Percentiles rank a stretch among this genome's conserved stretches.
Conservation (phyloP, 1,139 yeast genomes). For the Taphrina sp. region DNA sequence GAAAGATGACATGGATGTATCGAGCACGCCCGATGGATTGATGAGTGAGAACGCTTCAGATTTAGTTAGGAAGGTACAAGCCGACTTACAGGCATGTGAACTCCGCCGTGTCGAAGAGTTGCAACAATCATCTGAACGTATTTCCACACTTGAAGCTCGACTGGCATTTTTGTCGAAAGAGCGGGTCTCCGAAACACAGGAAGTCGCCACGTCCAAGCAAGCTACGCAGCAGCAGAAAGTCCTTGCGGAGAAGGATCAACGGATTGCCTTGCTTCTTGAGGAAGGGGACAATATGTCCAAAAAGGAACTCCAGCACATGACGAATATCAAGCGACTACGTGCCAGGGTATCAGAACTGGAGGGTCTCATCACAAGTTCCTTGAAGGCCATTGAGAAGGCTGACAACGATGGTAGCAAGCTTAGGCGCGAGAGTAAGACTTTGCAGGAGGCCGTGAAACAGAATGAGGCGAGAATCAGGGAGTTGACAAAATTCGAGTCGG, state of each 20-base stretch:
- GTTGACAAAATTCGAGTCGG: slow-evolving; percentile 37
- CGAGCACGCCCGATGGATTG: too few species aligned
- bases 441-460: slow-evolving; percentile 37
- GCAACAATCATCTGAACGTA: slow-evolving; percentile 21
- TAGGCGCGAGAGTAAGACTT: slow-evolving; percentile 38
- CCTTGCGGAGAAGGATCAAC: slow-evolving; percentile 47
- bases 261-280: slow-evolving; percentile 58
- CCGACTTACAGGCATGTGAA: slow-evolving; percentile 17
- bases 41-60: too few species aligned
- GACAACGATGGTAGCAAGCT: slow-evolving; percentile 38
- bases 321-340: slow-evolving; percentile 62
- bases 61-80: neutral
- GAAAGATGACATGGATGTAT: too few species aligned
- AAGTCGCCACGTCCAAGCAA: neutral
- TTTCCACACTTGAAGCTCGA: slow-evolving; percentile 23
- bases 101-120: slow-evolving; percentile 16
- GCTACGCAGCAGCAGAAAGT: slow-evolving; percentile 2
- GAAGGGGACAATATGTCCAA: slow-evolving; percentile 80
- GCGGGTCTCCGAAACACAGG: neutral
- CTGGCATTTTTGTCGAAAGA: slow-evolving; percentile 15
- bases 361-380: slow-evolving; percentile 38
- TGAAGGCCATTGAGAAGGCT: slow-evolving; percentile 38
- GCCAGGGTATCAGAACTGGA: slow-evolving; percentile 46
- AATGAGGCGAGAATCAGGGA: slow-evolving; percentile 36
- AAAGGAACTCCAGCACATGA: slow-evolving; percentile 69